Percentiles rank a stretch among this genome's conserved stretches.
Evolutionary conservation across 2,329 filamentous ascomycete genomes (phyloP).

Genomic region (Boeremia lycopersici): DNA sequence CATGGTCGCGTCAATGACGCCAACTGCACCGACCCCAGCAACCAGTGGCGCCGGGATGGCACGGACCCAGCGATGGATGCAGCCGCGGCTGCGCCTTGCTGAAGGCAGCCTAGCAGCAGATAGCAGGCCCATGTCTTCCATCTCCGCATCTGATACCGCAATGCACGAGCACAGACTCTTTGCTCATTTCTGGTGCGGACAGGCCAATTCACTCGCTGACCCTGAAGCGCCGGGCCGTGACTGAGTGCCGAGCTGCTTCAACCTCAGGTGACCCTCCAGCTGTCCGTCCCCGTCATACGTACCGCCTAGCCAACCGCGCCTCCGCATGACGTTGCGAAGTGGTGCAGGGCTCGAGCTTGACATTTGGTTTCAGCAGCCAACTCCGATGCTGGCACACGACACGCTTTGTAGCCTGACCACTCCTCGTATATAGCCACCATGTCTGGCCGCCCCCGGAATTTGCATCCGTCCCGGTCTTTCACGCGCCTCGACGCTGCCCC

Average conservation of each 20-base stretch:
- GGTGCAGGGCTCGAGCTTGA: constrained; percentile 26
- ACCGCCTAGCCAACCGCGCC: constrained; percentile 22
- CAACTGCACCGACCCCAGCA: constrained; percentile 3
- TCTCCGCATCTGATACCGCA: constrained; percentile 14
- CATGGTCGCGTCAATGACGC: constrained; percentile 15
- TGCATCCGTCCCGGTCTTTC: constrained; percentile 56
- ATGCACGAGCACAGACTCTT: constrained; percentile 11
- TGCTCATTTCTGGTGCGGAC: constrained; percentile 4
- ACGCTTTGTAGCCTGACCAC: constrained; percentile 3
- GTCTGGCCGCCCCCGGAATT: constrained; percentile 41
- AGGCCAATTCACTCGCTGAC: not conserved
- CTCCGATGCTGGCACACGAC: constrained; percentile 37
- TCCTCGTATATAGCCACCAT: constrained; percentile 24
- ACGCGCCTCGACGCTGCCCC: constrained; percentile 53
- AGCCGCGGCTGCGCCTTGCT: constrained; percentile 9
- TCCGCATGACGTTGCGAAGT: constrained; percentile 42
- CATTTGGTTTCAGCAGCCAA: constrained; percentile 30
- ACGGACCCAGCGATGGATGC: not conserved
- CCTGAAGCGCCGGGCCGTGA: not conserved
- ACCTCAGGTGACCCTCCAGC: not conserved
- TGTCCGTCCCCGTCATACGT: constrained; percentile 6
- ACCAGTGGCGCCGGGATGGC: constrained; percentile 2
- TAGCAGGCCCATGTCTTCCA: constrained; percentile 11
- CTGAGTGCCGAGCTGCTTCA: not conserved
- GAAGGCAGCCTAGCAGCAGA: constrained; percentile 14